These are phyloP conservation scores for Corniculantispora saksenae DNA, from an alignment of 2,329 filamentous ascomycete species.

Conservation along the genomic window DNA sequence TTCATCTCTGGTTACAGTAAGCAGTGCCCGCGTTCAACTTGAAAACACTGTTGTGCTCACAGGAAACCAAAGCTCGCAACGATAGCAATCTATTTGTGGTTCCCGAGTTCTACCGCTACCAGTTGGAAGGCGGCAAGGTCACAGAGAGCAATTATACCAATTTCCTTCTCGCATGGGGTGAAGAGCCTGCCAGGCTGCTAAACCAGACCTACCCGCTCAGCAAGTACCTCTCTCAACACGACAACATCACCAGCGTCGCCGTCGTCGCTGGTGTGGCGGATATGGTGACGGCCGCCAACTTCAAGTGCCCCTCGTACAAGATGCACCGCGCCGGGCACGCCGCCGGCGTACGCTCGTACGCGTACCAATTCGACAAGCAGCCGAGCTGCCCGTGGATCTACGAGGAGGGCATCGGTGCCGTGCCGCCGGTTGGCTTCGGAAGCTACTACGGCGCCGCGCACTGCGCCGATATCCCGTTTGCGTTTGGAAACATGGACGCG, in stretches of 20 bases:
- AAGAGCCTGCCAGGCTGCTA: background rate
- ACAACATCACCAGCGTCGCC: slow-evolving; percentile 18
- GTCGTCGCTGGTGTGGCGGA: slow-evolving; percentile 21
- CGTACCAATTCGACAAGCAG: slow-evolving; percentile 22
- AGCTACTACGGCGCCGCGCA: slow-evolving; percentile 22
- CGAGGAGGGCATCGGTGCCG: slow-evolving; percentile 12
- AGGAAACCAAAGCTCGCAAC: background rate
- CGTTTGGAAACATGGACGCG: slow-evolving; percentile 24
- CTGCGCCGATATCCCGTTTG: slow-evolving; percentile 22
- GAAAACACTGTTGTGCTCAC: background rate
- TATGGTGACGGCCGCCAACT: slow-evolving; percentile 21
- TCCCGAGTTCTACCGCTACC: background rate
- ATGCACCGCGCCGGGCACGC: slow-evolving; percentile 18
- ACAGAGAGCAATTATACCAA: background rate
- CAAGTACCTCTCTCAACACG: background rate
- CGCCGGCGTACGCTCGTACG: slow-evolving; percentile 19
- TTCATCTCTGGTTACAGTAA: background rate
- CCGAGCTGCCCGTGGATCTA: slow-evolving; percentile 24
- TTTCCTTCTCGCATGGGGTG: background rate
- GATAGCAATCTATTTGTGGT: background rate
- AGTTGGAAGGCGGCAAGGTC: background rate
- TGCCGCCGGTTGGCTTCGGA: background rate
- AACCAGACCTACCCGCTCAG: background rate
- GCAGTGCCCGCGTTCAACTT: background rate
- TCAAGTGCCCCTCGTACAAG: slow-evolving; percentile 20